A percentile compares a stretch with the other conserved stretches of the same genome.
Conservation (phyloP, 164 flowering plant genomes). For the Warburgia ugandensis region DNA sequence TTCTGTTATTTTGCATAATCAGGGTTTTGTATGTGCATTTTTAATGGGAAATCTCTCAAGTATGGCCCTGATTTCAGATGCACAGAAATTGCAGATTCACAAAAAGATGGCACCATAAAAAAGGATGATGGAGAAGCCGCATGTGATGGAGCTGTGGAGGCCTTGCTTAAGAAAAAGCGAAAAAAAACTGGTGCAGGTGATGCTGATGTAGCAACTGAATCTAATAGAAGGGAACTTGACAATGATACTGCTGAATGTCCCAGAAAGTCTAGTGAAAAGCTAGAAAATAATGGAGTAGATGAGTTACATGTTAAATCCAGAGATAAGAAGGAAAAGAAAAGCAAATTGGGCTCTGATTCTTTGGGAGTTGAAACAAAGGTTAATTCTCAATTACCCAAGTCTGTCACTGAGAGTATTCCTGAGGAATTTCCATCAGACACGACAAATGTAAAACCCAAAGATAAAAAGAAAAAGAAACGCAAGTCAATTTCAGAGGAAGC, state of each 20-base stretch:
- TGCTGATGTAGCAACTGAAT: too few species aligned
- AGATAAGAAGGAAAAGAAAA: slow-evolving; percentile 28
- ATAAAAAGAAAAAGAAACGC: slow-evolving; percentile 27
- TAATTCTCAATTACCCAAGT: slow-evolving; percentile 4
- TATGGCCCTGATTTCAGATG: slow-evolving; percentile 9
- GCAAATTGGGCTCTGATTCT: not conserved
- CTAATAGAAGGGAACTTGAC: not conserved
- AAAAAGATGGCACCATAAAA: not conserved
- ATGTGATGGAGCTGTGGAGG: slow-evolving; percentile 4
- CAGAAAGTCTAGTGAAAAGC: slow-evolving; percentile 1
- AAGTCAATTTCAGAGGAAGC: not conserved
- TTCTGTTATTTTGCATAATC: not conserved
- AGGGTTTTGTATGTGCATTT: not conserved
- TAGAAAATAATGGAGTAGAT: slow-evolving; percentile 2
- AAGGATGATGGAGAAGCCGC: too few species aligned
- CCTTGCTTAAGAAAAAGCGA: slow-evolving; percentile 8
- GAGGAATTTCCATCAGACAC: slow-evolving; percentile 3
- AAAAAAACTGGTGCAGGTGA: slow-evolving; percentile 4
- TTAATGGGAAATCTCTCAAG: not conserved
- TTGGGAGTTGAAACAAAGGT: slow-evolving; percentile 2
- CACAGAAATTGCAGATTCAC: slow-evolving; percentile 17
- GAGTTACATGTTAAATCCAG: slow-evolving; percentile 11
- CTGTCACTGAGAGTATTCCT: slow-evolving; percentile 1
- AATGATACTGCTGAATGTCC: not conserved
- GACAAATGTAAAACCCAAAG: slow-evolving; percentile 14